Evolutionary conservation across 2,329 filamentous ascomycete species (phyloP).

Genomic region (Grosmannia huntii): DNA sequence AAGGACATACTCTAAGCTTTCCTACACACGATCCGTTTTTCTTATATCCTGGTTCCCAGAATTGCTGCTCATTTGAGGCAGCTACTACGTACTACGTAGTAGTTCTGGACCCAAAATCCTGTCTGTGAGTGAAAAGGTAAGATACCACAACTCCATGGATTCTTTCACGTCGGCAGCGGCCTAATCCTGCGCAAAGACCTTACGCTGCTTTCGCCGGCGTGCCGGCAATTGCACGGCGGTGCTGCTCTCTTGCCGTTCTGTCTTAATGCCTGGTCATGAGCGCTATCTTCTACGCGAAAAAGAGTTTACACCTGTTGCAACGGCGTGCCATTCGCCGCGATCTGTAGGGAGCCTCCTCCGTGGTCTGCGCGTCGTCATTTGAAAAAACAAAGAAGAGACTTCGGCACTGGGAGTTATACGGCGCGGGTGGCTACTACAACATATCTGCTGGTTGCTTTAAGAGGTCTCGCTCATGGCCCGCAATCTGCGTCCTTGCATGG

Average conservation of each 20-base stretch:
- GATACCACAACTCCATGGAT: background rate
- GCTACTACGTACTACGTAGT: conserved; percentile 14
- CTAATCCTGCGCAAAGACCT: conserved; percentile 12
- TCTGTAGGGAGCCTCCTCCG: conserved; percentile 17
- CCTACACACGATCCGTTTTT: background rate
- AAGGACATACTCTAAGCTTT: background rate
- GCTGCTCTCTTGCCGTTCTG: conserved; percentile 21
- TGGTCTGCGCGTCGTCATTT: conserved; percentile 17
- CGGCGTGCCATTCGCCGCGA: conserved; percentile 17
- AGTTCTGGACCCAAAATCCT: background rate
- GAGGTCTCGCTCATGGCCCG: no score
- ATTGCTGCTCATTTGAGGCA: background rate
- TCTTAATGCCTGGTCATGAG: conserved; percentile 23
- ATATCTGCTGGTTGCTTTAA: no score
- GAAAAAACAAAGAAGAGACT: conserved; percentile 6
- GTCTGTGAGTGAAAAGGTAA: no score
- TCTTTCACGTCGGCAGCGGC: conserved; percentile 16
- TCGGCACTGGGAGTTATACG: conserved; percentile 4
- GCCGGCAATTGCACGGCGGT: conserved; percentile 24
- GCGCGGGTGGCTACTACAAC: no score
- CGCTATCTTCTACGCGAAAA: conserved; percentile 20
- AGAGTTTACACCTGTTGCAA: conserved; percentile 17
- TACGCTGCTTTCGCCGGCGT: conserved; percentile 21
- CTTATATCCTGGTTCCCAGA: no score
- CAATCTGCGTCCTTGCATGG: background rate